Conservation (phyloP, 1,284 basidiomycete species). For the Malassezia nana region DNA sequence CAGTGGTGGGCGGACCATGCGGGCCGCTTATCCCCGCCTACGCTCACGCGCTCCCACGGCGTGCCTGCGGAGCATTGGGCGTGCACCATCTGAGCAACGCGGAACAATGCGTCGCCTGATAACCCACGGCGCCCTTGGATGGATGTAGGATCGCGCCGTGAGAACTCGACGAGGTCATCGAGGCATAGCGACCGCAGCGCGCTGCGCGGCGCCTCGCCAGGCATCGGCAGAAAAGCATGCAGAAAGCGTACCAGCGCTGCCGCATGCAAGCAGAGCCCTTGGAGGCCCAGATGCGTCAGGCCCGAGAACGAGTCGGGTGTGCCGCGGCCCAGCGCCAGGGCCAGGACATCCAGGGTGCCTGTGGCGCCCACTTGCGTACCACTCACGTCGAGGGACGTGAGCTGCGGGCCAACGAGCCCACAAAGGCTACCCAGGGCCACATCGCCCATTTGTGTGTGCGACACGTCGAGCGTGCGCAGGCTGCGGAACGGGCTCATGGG, state of each 20-base stretch:
- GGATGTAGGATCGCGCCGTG: conserved; percentile 12
- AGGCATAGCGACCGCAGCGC: conserved; percentile 3
- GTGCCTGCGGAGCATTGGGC: background rate
- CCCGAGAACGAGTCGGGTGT: background rate
- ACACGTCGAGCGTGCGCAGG: conserved; percentile 5
- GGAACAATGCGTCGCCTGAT: conserved; percentile 5
- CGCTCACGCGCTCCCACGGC: background rate
- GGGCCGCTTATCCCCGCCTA: conserved; percentile 13
- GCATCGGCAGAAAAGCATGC: background rate
- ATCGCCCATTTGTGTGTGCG: conserved; percentile 14
- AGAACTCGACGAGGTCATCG: conserved; percentile 15
- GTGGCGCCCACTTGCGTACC: conserved; percentile 9
- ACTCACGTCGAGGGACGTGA: conserved; percentile 10
- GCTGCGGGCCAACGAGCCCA: conserved; percentile 5
- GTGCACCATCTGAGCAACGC: background rate
- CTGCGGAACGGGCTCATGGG: conserved; percentile 12
- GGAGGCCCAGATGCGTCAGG: conserved; percentile 10
- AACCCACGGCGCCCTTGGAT: conserved; percentile 11
- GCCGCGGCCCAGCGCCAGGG: conserved; percentile 9
- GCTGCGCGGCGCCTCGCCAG: background rate
- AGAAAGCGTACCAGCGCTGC: background rate
- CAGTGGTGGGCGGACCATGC: conserved; percentile 9
- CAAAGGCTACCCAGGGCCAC: conserved; percentile 6
- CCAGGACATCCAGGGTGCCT: conserved; percentile 11
- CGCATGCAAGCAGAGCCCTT: conserved; percentile 7